Base-by-base conservation (phyloP, 768 basidiomycete genomes). In the Saitozyma sp. region DNA sequence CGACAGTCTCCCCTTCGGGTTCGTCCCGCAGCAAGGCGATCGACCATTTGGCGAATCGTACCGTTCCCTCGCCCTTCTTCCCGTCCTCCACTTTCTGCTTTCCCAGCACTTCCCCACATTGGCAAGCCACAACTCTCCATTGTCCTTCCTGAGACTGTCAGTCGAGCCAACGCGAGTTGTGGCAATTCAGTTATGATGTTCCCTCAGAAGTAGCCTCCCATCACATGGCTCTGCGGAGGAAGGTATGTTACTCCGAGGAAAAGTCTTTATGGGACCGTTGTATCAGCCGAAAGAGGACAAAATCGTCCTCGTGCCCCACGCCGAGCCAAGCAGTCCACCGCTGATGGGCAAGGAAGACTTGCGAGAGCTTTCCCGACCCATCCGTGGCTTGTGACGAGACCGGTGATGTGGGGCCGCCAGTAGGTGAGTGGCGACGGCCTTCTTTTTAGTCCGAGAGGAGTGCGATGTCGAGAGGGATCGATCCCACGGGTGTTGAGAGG, bases 151-250 rank as follows among this genome's bases (percentile, higher is more conserved):
- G 62, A n/a, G 56, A 60, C 57, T 56, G 73, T 70, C 54, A 80
- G 64, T 48, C 43, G 50, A 7, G 49, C 14, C 29, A 20, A 9
- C 7, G 39, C 38, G 37, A 17, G 43, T 2, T 20, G 8, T 13
- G 8, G 51, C 53, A 20, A 60, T 3, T 63, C 55, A 17, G 61
- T 65, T 55, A 58, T 57, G 64, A 83, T 97, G 88, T 96, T 80
- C 81, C 81, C 88, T 86, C 87, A 83, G 85, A 82, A 83, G 94
- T 97, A 97, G 94, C 92, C 86, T 89, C 85, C 86, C 84, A 77
- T 29, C 83, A 85, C 84, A 83, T 86, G 74, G 70, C 81, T 84
- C 89, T 81, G 72, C 83, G 83, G 82, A 83, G 84, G 81, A 48
- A 87, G 88, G 91, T 93, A 94, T 92, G 94, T 91, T 85, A 83